Base-by-base conservation (phyloP, 805 yeast species). In the Lachancea mirantina region DNA sequence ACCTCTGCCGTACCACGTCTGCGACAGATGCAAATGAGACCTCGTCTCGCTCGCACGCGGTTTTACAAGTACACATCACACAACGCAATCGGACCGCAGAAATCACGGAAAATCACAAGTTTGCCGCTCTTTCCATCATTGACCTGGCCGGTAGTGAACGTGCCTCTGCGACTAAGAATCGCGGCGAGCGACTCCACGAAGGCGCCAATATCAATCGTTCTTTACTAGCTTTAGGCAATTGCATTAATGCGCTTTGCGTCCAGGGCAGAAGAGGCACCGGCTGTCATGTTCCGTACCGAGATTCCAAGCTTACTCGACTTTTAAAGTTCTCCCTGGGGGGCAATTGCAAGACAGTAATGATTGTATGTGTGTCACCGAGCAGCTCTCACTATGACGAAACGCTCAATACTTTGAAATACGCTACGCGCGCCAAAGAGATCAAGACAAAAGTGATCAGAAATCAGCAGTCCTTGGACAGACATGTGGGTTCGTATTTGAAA, bases 111-210 rank as follows among this genome's bases (percentile, higher is more conserved):
- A 69, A 76, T 19, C 88, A 79, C 43, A 74, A 78, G 0, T 77
- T 72, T 59, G 87, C 94, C 0, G 84, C 94, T 0, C 61, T 88
- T 19, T 80, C 92, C 1, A 80, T 89, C 17, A 88, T 89, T 29
- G 97, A 89, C 56, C 61, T 89, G 27, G 97, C 97, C 0, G 97
- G 97, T 4, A 82, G 94, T 57, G 97, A 89, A 60, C 65, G 97
- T 25, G 97, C 97, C 0, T 77, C 92, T 0, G 81, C 92, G 0
- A 87, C 97, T 0, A 75, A 73, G 43, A 89, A 89, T 55, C 59
- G 85, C 28, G 97, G 97, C 0, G 72, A 68, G 19, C 62, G 95
- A 30, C 65, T 89, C 9, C 72, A 74, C 35, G 97, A 89, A 55
- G 96, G 97, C 17, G 97, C 96, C 9, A 84, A 84, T 54, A 89